Percentiles rank a stretch among this genome's conserved stretches.
Conservation (phyloP, 306 rosid genomes). For the Bauhinia variegata region DNA sequence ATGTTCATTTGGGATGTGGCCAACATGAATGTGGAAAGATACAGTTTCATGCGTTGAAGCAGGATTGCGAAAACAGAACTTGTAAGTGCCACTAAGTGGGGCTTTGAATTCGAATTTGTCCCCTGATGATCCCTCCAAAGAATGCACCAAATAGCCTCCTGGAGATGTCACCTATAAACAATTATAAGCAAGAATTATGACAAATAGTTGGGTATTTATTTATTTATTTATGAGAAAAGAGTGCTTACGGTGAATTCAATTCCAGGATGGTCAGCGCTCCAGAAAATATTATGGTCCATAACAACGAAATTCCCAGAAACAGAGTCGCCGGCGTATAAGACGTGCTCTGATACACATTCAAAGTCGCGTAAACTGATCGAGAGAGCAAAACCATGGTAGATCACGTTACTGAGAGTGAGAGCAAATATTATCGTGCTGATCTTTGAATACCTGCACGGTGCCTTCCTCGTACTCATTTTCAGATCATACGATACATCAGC, state of each 20-base stretch:
- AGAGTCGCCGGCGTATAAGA: constrained; percentile 81
- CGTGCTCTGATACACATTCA: constrained; percentile 90
- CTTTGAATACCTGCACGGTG: constrained; percentile 30
- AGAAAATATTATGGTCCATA: constrained; percentile 92
- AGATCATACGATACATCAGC: not conserved
- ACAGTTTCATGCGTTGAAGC: constrained; percentile 80
- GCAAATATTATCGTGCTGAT: constrained; percentile 3
- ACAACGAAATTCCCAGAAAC: constrained; percentile 92
- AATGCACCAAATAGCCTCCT: constrained; percentile 47
- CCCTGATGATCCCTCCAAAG: constrained; percentile 78
- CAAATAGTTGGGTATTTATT: too few species aligned
- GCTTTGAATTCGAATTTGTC: constrained; percentile 92
- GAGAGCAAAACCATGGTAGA: constrained; percentile 32
- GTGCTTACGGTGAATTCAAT: constrained; percentile 73
- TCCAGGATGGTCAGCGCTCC: constrained; percentile 96
- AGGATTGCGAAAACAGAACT: constrained; percentile 81
- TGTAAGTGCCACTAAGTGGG: constrained; percentile 62
- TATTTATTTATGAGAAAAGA: too few species aligned
- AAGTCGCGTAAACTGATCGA: constrained; percentile 83
- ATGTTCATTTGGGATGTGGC: constrained; percentile 85
- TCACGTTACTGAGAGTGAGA: constrained; percentile 22
- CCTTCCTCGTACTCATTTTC: constrained; percentile 14
- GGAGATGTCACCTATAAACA: constrained; percentile 69
- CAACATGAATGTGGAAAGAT: constrained; percentile 86
- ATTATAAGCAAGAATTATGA: not conserved